phyloP scores from a whole-genome alignment of 306 rosid genomes.

The Dalbergia cochinchinensis region DNA sequence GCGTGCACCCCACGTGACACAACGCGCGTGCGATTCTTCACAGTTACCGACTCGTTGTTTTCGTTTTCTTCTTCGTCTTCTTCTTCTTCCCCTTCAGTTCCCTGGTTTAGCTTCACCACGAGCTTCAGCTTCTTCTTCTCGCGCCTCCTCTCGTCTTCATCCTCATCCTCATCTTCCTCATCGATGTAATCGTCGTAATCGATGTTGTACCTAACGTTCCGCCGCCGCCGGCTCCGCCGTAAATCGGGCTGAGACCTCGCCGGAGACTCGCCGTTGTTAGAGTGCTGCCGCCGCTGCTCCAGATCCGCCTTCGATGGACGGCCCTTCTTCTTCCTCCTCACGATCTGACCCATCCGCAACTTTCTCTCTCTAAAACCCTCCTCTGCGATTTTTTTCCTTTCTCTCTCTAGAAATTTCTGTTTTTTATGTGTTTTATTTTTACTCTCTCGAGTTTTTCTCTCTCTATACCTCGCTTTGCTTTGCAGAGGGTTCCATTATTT shows the following conservation, averaged over 20 bases:
- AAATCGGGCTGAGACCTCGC: slow-evolving; percentile 53
- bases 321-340: slow-evolving; percentile 97
- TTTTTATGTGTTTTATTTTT: neutral
- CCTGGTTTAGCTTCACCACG: slow-evolving; percentile 80
- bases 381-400: neutral
- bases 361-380: slow-evolving; percentile 46
- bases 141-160: slow-evolving; percentile 74
- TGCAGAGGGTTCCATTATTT: slow-evolving; percentile 63
- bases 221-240: slow-evolving; percentile 88
- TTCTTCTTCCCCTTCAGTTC: slow-evolving; percentile 50
- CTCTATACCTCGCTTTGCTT: slow-evolving; percentile 48
- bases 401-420: slow-evolving; percentile 48
- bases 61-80: neutral
- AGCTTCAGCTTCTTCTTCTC: slow-evolving; percentile 93
- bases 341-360: slow-evolving; percentile 95
- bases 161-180: slow-evolving; percentile 77
- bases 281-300: slow-evolving; percentile 74
- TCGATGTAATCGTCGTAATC: slow-evolving; percentile 87
- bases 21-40: slow-evolving; percentile 33
- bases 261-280: slow-evolving; percentile 45
- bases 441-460: slow-evolving; percentile 33
- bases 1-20: slow-evolving; percentile 60
- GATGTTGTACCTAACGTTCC: slow-evolving; percentile 90
- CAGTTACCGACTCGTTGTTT: slow-evolving; percentile 41
- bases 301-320: slow-evolving; percentile 98